phyloP scores from a whole-genome alignment of 352 stramenopile genomes.

The Phytophthora idaei region DNA sequence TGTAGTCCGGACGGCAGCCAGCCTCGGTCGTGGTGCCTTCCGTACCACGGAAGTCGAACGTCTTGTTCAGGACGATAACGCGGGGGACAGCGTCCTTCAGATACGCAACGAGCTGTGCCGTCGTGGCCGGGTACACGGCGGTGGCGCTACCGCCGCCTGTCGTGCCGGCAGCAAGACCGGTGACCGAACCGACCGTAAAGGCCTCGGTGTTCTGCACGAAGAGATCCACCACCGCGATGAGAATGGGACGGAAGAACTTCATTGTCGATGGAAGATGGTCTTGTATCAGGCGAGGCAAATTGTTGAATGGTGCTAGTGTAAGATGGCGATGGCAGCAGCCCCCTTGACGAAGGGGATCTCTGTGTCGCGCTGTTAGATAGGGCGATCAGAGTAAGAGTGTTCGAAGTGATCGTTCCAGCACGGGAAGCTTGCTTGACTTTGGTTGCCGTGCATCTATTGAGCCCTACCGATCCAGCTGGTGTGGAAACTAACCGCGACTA shows the following conservation, averaged over 20 bases:
- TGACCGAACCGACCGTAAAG: conserved; percentile 33
- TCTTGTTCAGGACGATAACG: conserved; percentile 47
- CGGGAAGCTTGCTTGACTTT: conserved; percentile 12
- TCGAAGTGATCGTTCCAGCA: conserved; percentile 24
- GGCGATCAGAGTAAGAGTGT: neutral
- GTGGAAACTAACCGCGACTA: conserved; percentile 20
- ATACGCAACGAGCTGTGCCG: conserved; percentile 38
- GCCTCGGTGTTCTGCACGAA: conserved; percentile 22
- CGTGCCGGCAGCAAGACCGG: conserved; percentile 36
- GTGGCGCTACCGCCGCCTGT: conserved; percentile 43
- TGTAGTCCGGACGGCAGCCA: conserved; percentile 45
- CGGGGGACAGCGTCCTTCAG: conserved; percentile 32
- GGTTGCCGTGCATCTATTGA: conserved; percentile 26
- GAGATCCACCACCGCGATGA: conserved; percentile 27
- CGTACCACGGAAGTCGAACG: conserved; percentile 46
- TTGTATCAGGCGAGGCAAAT: conserved; percentile 17
- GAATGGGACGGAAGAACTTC: conserved; percentile 32
- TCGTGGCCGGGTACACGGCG: conserved; percentile 42
- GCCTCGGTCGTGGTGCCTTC: conserved; percentile 50
- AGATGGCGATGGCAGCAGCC: neutral
- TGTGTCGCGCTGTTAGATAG: conserved; percentile 25
- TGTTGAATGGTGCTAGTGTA: conserved; percentile 10
- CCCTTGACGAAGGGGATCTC: neutral
- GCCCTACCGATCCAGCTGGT: conserved; percentile 25
- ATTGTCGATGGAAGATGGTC: conserved; percentile 13